Conservation (phyloP, 495 filamentous ascomycete genomes). For the Hypoxylon crocopeplum region DNA sequence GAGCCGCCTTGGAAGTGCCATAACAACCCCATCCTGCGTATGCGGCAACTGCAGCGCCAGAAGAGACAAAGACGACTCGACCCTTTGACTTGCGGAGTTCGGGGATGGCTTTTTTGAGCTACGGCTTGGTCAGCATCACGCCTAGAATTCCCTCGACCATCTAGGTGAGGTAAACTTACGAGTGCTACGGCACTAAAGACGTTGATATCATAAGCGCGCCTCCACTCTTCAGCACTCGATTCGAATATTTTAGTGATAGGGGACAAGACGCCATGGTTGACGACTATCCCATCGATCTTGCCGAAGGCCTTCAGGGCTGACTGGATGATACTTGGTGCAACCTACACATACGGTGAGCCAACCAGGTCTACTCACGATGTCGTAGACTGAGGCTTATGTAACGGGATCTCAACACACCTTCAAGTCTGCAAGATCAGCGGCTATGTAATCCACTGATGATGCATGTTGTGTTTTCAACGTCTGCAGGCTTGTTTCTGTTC, state of each 20-base stretch:
- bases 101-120: conserved; percentile 79
- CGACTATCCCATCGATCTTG: conserved; percentile 78
- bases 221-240: conserved; percentile 73
- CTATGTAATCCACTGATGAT: conserved; percentile 71
- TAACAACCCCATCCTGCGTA: conserved; percentile 83
- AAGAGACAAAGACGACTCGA: conserved; percentile 75
- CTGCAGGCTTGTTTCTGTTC: conserved; percentile 70
- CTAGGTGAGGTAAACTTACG: conserved; percentile 57
- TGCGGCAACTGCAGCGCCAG: conserved; percentile 70
- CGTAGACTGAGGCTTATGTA: not conserved
- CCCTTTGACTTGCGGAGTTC: conserved; percentile 73
- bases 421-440: conserved; percentile 75
- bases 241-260: conserved; percentile 78
- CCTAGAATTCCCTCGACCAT: not conserved
- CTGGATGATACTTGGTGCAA: conserved; percentile 67
- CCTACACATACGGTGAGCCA: conserved; percentile 40
- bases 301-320: conserved; percentile 70
- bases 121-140: conserved; percentile 24
- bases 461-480: conserved; percentile 69
- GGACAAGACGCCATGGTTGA: conserved; percentile 85
- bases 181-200: conserved; percentile 81
- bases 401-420: conserved; percentile 46
- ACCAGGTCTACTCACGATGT: not conserved
- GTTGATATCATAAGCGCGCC: conserved; percentile 78
- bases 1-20: conserved; percentile 83